Percentiles rank a stretch among this genome's conserved stretches.
These are phyloP conservation scores for Ambrosia artemisiifolia DNA, from an alignment of 129 eudicot species.

Conservation along the genomic window DNA sequence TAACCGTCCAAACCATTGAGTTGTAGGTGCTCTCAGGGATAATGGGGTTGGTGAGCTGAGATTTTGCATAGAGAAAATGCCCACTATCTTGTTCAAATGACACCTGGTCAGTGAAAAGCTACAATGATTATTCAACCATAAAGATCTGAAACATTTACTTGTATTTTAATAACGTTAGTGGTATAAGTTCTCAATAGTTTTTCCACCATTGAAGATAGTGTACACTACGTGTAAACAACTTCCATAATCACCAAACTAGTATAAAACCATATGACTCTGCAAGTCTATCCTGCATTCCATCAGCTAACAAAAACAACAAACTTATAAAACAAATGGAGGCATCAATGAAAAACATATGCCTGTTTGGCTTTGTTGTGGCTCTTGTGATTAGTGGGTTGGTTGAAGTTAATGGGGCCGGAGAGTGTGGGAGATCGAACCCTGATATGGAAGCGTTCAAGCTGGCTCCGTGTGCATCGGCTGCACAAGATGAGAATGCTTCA, in stretches of 20 bases:
- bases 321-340: conserved; percentile 35
- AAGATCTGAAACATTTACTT: conserved; percentile 13
- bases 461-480: conserved; percentile 79
- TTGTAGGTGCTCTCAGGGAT: conserved; percentile 7
- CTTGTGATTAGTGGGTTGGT: conserved; percentile 33
- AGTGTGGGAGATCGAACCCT: conserved; percentile 61
- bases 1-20: too few species aligned
- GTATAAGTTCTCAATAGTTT: conserved; percentile 36
- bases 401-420: conserved; percentile 59
- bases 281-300: conserved; percentile 21
- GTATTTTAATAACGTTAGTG: conserved; percentile 34
- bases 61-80: conserved; percentile 10
- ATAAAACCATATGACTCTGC: conserved; percentile 31
- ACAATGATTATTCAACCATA: conserved; percentile 28
- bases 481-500: conserved; percentile 47
- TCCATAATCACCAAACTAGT: conserved; percentile 12
- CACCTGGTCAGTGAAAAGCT: conserved; percentile 1
- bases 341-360: conserved; percentile 45
- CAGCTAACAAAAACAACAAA: neutral
- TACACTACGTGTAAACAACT: conserved; percentile 34
- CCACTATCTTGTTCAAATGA: conserved; percentile 16
- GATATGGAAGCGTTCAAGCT: conserved; percentile 78
- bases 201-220: conserved; percentile 50
- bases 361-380: conserved; percentile 39
- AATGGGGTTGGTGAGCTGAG: conserved; percentile 52